Conservation (phyloP, 139 green algal genomes). For the Volvox africanus region DNA sequence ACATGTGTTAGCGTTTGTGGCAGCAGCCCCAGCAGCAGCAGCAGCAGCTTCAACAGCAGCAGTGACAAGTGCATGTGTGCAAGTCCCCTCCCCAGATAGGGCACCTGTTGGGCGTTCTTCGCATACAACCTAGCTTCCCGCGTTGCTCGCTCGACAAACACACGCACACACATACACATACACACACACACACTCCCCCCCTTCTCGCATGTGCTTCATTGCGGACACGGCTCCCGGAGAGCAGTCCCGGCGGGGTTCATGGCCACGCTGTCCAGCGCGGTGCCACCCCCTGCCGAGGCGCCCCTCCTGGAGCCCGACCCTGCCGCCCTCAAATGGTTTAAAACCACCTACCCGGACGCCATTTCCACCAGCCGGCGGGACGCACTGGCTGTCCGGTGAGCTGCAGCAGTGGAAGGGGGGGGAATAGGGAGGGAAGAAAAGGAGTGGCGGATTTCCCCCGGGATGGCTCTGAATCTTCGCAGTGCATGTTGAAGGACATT, state of each 20-base stretch:
- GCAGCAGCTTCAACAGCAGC: too few species aligned
- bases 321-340: slow-evolving; percentile 39
- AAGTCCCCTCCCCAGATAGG: too few species aligned
- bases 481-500: too few species aligned
- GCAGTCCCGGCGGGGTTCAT: slow-evolving; percentile 45
- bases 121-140: too few species aligned
- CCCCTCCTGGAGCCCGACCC: slow-evolving; percentile 41
- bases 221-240: background rate
- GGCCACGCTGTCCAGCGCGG: slow-evolving; percentile 6
- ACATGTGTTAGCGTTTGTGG: too few species aligned
- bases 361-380: slow-evolving; percentile 37
- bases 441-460: background rate
- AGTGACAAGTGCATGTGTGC: too few species aligned
- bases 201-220: background rate
- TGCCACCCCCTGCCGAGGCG: slow-evolving; percentile 10
- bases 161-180: background rate
- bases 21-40: too few species aligned
- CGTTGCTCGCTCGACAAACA: background rate
- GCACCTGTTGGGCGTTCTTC: too few species aligned
- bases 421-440: background rate
- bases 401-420: background rate
- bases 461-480: too few species aligned
- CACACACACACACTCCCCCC: background rate
- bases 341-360: slow-evolving; percentile 29
- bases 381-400: slow-evolving; percentile 21